phyloP scores from a whole-genome alignment of 495 filamentous ascomycete species.

The Neohortaea acidophila region DNA sequence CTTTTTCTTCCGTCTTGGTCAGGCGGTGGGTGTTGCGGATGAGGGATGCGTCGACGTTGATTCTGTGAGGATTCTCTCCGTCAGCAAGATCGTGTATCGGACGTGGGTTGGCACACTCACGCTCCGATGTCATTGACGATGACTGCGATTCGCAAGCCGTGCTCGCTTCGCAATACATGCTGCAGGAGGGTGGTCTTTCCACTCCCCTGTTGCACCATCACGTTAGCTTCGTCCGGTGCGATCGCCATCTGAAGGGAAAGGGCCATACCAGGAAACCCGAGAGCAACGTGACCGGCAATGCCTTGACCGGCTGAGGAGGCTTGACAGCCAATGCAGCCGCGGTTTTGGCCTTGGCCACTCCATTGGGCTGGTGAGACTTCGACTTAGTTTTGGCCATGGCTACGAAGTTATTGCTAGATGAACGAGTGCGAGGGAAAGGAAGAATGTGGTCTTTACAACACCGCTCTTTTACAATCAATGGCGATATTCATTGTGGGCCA shows the following conservation, averaged over 20 bases:
- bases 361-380: no score
- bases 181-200: slow-evolving; percentile 45
- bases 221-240: slow-evolving; percentile 1
- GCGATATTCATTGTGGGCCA: no score
- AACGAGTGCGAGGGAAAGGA: no score
- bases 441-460: no score
- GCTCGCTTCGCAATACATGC: slow-evolving; percentile 37
- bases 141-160: slow-evolving; percentile 39
- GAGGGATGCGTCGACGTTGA: slow-evolving; percentile 43
- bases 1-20: slow-evolving; percentile 37
- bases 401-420: no score
- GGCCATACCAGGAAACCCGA: slow-evolving; percentile 33
- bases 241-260: not conserved
- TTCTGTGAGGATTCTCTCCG: slow-evolving; percentile 1
- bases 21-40: slow-evolving; percentile 19
- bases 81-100: not conserved
- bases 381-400: no score
- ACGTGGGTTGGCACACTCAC: slow-evolving; percentile 22
- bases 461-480: no score
- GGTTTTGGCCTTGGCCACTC: no score
- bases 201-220: slow-evolving; percentile 27
- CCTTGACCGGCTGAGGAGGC: no score
- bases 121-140: slow-evolving; percentile 45
- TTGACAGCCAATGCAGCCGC: no score
- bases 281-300: slow-evolving; percentile 33